These are phyloP conservation scores for Pythium graminicola DNA, from an alignment of 352 stramenopile species.

Conservation along the genomic window DNA sequence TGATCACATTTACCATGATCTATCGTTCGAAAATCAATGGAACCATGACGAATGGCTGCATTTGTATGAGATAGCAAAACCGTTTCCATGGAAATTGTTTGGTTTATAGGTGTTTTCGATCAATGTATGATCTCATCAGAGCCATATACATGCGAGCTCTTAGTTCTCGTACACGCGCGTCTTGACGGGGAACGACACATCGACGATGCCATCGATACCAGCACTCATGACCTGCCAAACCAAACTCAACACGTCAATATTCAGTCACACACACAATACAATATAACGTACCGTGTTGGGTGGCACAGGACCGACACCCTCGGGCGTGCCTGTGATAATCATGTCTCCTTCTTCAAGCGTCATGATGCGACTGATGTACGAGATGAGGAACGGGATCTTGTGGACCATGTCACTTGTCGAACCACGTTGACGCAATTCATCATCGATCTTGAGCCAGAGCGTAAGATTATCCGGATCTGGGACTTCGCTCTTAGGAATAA, in stretches of 20 bases:
- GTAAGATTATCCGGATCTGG: constrained; percentile 56
- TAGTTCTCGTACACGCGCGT: constrained; percentile 51
- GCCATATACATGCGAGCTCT: not conserved
- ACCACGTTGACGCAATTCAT: constrained; percentile 62
- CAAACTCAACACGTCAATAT: not conserved
- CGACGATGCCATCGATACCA: constrained; percentile 61
- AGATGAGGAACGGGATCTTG: constrained; percentile 67
- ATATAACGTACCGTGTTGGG: constrained; percentile 55
- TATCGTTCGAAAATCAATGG: too few species aligned
- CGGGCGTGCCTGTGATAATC: constrained; percentile 79
- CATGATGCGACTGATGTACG: constrained; percentile 77
- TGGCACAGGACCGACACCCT: constrained; percentile 64
- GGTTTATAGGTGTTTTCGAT: too few species aligned
- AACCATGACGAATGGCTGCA: too few species aligned
- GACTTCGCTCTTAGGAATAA: constrained; percentile 66
- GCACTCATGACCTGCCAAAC: constrained; percentile 49
- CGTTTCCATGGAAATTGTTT: too few species aligned
- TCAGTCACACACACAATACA: not conserved
- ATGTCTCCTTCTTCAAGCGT: constrained; percentile 79
- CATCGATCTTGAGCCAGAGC: constrained; percentile 78
- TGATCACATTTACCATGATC: too few species aligned
- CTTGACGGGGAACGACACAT: constrained; percentile 61
- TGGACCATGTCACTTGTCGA: constrained; percentile 78
- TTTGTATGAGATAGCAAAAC: too few species aligned
- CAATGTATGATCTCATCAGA: not conserved